Evolutionary conservation across 192 early-diverging fungal genomes (phyloP).

Genomic region (Coemansia aciculifera): DNA sequence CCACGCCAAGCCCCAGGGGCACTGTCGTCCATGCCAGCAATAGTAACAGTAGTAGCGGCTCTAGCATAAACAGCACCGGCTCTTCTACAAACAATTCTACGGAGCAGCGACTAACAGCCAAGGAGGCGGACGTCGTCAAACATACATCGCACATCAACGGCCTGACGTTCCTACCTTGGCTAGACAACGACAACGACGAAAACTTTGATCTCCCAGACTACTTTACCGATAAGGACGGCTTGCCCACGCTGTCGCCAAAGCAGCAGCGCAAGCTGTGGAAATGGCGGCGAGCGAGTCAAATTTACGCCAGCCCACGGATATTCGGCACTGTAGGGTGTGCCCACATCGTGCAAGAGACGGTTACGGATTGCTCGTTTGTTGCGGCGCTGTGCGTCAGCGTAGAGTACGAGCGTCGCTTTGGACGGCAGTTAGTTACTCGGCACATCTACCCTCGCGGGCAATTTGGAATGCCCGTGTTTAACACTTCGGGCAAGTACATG

Average conservation of each 20-base stretch:
- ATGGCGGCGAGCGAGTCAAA: constrained; percentile 80
- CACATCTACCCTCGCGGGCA: constrained; percentile 85
- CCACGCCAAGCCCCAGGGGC: not conserved
- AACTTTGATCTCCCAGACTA: constrained; percentile 54
- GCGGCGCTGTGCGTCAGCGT: constrained; percentile 86
- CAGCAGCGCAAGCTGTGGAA: constrained; percentile 71
- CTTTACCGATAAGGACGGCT: constrained; percentile 81
- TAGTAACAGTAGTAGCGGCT: not conserved
- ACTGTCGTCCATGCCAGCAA: constrained; percentile 1
- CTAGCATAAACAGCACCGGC: not conserved
- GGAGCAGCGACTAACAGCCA: constrained; percentile 25
- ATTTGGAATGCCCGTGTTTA: constrained; percentile 72
- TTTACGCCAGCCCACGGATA: constrained; percentile 69
- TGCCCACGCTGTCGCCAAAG: constrained; percentile 68
- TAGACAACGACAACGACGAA: constrained; percentile 63
- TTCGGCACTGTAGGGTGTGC: constrained; percentile 67
- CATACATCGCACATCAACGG: constrained; percentile 72
- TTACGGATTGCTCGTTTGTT: constrained; percentile 95
- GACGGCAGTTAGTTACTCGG: constrained; percentile 78
- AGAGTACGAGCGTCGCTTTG: constrained; percentile 71
- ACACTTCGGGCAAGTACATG: constrained; percentile 87
- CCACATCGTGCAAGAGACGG: constrained; percentile 80
- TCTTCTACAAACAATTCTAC: not conserved
- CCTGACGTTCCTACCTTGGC: constrained; percentile 75
- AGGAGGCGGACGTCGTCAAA: constrained; percentile 65